These are phyloP conservation scores for Akanthomyces uredinophilus DNA, from an alignment of 2,329 filamentous ascomycete genomes.

Conservation along the genomic window DNA sequence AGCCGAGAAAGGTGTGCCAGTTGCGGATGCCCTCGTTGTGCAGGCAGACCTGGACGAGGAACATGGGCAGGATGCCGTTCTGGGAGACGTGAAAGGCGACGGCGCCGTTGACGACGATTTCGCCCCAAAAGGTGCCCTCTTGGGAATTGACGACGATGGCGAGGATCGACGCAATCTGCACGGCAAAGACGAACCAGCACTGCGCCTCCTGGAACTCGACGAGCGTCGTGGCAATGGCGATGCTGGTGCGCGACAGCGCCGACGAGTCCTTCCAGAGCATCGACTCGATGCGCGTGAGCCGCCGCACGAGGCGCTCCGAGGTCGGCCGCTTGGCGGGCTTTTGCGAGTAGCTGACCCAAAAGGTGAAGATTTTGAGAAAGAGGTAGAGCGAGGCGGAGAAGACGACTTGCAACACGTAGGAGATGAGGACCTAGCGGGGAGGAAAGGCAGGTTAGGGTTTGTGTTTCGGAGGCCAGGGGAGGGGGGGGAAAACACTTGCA, in stretches of 20 bases:
- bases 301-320: conserved; percentile 23
- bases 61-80: conserved; percentile 34
- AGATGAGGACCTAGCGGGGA: conserved; percentile 35
- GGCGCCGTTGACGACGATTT: conserved; percentile 34
- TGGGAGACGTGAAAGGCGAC: conserved; percentile 34
- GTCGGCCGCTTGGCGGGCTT: conserved; percentile 20
- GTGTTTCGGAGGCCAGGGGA: not conserved
- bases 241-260: conserved; percentile 32
- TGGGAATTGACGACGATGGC: conserved; percentile 37
- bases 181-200: conserved; percentile 35
- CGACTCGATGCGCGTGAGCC: conserved; percentile 30
- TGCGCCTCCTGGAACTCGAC: conserved; percentile 37
- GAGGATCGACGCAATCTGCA: conserved; percentile 36
- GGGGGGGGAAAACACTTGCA: conserved; percentile 21
- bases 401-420: conserved; percentile 34
- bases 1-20: conserved; percentile 37
- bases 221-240: conserved; percentile 35
- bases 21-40: conserved; percentile 36
- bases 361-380: conserved; percentile 30
- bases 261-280: conserved; percentile 34
- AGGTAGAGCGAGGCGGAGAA: conserved; percentile 31
- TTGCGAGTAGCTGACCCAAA: conserved; percentile 31
- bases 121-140: conserved; percentile 35
- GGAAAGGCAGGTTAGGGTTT: too few relatives aligned
- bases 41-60: conserved; percentile 33